Base-by-base conservation (phyloP, 257 asterid species). In the Craterostigma plantagineum region DNA sequence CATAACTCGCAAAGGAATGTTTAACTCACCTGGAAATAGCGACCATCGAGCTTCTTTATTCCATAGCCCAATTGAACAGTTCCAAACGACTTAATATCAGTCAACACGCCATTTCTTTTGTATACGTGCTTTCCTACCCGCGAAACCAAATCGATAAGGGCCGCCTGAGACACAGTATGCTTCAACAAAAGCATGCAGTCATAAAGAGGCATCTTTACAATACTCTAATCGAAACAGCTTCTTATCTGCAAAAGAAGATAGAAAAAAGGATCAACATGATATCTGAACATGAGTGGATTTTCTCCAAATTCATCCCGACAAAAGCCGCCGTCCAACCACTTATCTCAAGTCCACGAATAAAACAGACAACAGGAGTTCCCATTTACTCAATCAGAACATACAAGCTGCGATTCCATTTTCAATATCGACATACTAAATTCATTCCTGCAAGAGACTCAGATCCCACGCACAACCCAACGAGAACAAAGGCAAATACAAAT, bases 161-260 rank as follows among this genome's bases (percentile, higher is more conserved):
- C 64, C 63, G 56, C 83, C 50, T 47, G 51, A 9, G 6, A 7
- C 11, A 81, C 65, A 38, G 46, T 62, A 48, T 93, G 86, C 52
- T 85, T 85, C 69, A 81, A 42, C 63, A 85, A 63, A 56, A 85
- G 81, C 92, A 85, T 63, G 55, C 94, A 85, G 54, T 85, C 96
- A 42, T 85, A 85, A 16, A 85, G 91, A 36, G 96, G 94, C 96
- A 85, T 85, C 57, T 65, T 67, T 34, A 13, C 23, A 23, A 23
- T 48, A 8, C 30, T 50, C 62, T 33, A 43, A 52, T 43, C 42
- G 39, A 2, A 13, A 44, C 49, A 38, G 45, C 35, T 16, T 6
- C 61, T 51, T 45, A 48, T 33, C 54, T 48, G 42, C 8, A 17
- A 33, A 49, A 38, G 16, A 1, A 34, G 13, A 23, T 2, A 23